Percentiles rank a stretch among this genome's conserved stretches.
Conservation (phyloP, 2,329 filamentous ascomycete species). For the Cordyceps tenuipes region DNA sequence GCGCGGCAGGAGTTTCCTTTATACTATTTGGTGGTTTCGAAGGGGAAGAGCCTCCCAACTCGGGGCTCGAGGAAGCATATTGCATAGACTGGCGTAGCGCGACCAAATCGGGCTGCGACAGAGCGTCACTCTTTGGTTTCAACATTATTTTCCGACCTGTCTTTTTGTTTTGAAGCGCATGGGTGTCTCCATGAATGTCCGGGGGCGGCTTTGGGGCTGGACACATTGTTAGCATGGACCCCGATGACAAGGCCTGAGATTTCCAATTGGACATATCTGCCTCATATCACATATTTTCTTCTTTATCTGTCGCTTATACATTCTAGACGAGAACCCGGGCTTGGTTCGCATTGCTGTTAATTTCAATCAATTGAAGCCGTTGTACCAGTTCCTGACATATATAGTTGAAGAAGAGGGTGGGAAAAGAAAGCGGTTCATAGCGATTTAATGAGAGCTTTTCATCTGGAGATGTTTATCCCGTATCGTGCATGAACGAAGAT, state of each 20-base stretch:
- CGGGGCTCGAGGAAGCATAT: slow-evolving; percentile 2
- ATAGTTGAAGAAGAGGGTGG: slow-evolving; percentile 19
- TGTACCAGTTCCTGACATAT: slow-evolving; percentile 24
- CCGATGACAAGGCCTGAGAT: slow-evolving; percentile 18
- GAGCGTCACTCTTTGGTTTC: slow-evolving; percentile 15
- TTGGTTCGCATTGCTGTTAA: slow-evolving; percentile 20
- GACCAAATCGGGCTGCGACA: slow-evolving; percentile 11
- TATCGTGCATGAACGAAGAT: not conserved
- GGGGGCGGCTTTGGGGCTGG: not conserved
- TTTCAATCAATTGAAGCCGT: slow-evolving; percentile 10
- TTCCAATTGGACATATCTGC: slow-evolving; percentile 25
- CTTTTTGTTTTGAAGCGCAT: not conserved
- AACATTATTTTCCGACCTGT: not conserved
- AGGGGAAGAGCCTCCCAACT: not conserved
- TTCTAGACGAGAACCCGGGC: slow-evolving; percentile 26
- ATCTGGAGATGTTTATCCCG: not conserved
- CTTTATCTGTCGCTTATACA: slow-evolving; percentile 22
- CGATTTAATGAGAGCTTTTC: not conserved
- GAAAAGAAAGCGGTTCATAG: not conserved
- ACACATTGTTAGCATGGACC: not conserved
- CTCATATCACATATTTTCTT: slow-evolving; percentile 21
- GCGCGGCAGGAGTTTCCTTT: slow-evolving; percentile 4
- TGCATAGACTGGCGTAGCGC: slow-evolving; percentile 12
- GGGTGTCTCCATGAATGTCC: not conserved
- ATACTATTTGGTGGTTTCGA: not conserved